Evolutionary conservation across 192 early-diverging fungal genomes (phyloP).

Genomic region (Coemansia sp.): DNA sequence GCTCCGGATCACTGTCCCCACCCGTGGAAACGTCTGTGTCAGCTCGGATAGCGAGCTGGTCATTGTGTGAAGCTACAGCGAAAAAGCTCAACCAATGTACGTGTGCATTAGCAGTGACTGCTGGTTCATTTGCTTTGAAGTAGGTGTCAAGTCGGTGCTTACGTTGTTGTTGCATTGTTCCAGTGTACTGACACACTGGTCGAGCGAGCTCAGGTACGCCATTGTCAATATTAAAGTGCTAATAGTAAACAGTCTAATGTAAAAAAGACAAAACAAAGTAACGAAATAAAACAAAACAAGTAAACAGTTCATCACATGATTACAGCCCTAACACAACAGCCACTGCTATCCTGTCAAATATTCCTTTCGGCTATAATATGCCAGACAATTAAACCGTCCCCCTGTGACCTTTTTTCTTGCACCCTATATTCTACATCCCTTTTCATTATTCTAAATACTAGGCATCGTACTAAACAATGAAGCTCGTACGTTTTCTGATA

Average conservation of each 20-base stretch:
- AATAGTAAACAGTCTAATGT: not conserved
- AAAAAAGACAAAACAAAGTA: not conserved
- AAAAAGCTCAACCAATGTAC: not conserved
- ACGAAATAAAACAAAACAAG: not conserved
- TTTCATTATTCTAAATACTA: not conserved
- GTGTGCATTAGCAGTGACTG: not conserved
- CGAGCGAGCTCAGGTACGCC: slow-evolving; percentile 44
- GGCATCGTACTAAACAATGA: slow-evolving; percentile 18
- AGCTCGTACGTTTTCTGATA: slow-evolving; percentile 85
- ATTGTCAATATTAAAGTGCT: slow-evolving; percentile 16
- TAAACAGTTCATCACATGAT: slow-evolving; percentile 23
- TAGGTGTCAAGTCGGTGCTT: no score
- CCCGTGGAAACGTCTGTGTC: slow-evolving; percentile 45
- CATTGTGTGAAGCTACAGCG: slow-evolving; percentile 15
- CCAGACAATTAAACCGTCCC: not conserved
- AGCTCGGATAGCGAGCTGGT: slow-evolving; percentile 36
- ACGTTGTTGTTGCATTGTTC: slow-evolving; percentile 27
- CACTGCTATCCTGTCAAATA: not conserved
- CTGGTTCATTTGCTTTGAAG: no score
- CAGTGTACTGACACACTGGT: slow-evolving; percentile 36
- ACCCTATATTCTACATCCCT: not conserved
- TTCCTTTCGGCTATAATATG: not conserved
- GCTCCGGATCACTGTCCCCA: slow-evolving; percentile 49
- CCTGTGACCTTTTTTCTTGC: no score
- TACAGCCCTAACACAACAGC: not conserved